Evolutionary conservation across 805 yeast species (phyloP).

Genomic region (Suhomyces canberraensis): DNA sequence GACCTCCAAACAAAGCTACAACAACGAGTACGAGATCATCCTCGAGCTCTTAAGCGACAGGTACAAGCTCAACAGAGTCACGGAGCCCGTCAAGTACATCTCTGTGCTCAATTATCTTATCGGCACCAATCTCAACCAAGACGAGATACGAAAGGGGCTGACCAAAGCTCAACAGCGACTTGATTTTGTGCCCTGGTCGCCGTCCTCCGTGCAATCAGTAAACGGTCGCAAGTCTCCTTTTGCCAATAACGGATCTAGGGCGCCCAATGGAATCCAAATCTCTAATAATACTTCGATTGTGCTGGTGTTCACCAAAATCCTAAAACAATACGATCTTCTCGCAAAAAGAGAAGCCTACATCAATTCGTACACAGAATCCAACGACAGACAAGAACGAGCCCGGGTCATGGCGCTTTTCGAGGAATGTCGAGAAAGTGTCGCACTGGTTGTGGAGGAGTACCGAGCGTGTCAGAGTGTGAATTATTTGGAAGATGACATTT

Average conservation of each 20-base stretch:
- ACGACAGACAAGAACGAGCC: constrained; percentile 38
- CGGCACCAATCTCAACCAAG: constrained; percentile 60
- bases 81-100: constrained; percentile 49
- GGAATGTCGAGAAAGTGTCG: constrained; percentile 48
- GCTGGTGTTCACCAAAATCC: constrained; percentile 59
- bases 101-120: constrained; percentile 66
- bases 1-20: constrained; percentile 50
- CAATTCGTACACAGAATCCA: constrained; percentile 62
- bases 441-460: constrained; percentile 47
- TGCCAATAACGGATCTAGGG: constrained; percentile 33
- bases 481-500: constrained; percentile 46
- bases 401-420: constrained; percentile 48
- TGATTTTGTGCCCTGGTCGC: constrained; percentile 82
- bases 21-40: constrained; percentile 82
- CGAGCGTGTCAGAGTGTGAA: constrained; percentile 36
- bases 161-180: constrained; percentile 63
- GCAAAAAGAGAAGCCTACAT: constrained; percentile 80
- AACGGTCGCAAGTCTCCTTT: constrained; percentile 72
- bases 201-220: constrained; percentile 75
- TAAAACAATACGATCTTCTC: constrained; percentile 76
- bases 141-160: constrained; percentile 68
- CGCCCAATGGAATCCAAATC: constrained; percentile 73
- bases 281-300: constrained; percentile 79
- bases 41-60: constrained; percentile 78
- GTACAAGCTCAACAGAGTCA: constrained; percentile 62